A percentile compares a stretch with the other conserved stretches of the same genome.
phyloP scores from a whole-genome alignment of 1,284 basidiomycete genomes.

The Ceratobasidium sp. region DNA sequence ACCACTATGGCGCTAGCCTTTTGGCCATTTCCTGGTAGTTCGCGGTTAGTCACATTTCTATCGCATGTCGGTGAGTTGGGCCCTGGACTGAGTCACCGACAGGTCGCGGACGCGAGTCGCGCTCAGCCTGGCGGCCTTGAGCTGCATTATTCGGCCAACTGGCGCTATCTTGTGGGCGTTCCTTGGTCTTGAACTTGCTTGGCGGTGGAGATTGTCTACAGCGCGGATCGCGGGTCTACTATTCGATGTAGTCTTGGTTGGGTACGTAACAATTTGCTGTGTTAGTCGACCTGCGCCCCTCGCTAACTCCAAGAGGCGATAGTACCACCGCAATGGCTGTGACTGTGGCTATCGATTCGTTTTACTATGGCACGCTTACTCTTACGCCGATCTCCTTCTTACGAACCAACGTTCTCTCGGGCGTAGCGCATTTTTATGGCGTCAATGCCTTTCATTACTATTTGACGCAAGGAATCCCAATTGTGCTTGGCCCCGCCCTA shows the following conservation, averaged over 20 bases:
- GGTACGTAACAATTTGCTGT: no score
- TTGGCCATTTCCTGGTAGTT: constrained; percentile 61
- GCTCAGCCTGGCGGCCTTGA: constrained; percentile 69
- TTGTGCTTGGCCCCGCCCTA: constrained; percentile 75
- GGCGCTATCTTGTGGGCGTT: constrained; percentile 86
- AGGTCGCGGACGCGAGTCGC: constrained; percentile 48
- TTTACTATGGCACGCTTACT: constrained; percentile 71
- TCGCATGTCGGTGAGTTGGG: background rate
- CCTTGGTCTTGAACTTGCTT: constrained; percentile 63
- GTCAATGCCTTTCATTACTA: constrained; percentile 88
- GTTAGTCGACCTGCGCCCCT: no score
- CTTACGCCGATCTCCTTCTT: constrained; percentile 87
- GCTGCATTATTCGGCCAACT: constrained; percentile 85
- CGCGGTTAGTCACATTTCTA: background rate
- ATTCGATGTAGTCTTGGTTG: constrained; percentile 32
- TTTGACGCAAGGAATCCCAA: constrained; percentile 82
- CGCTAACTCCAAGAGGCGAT: constrained; percentile 14
- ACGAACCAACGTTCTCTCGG: constrained; percentile 73
- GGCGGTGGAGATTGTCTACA: constrained; percentile 52
- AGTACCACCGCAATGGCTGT: constrained; percentile 54
- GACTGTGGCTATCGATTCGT: constrained; percentile 65
- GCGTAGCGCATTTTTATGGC: constrained; percentile 95
- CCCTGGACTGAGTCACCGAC: background rate
- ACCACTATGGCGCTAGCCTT: constrained; percentile 78
- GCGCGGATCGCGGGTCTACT: background rate